Evolutionary conservation across 495 filamentous ascomycete species (phyloP).

Genomic region (Penicillium steckii): DNA sequence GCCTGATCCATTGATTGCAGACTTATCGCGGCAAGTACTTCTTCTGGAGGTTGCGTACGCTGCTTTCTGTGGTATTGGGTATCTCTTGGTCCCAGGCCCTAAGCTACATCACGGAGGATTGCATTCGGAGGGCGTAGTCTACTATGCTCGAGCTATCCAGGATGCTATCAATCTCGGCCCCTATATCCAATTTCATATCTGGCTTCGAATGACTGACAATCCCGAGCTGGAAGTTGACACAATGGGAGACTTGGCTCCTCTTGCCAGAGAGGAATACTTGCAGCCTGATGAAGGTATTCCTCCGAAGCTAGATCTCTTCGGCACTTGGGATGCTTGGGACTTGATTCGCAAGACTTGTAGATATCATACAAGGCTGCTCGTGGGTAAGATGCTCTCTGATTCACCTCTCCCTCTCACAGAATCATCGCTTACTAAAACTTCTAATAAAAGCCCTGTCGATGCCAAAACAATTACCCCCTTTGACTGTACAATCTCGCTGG

Average conservation of each 20-base stretch:
- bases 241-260: slow-evolving; percentile 56
- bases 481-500: slow-evolving; percentile 81
- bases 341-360: slow-evolving; percentile 80
- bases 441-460: slow-evolving; percentile 64
- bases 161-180: slow-evolving; percentile 70
- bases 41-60: slow-evolving; percentile 91
- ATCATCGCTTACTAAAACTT: background rate
- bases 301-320: slow-evolving; percentile 61
- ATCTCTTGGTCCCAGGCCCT: slow-evolving; percentile 78
- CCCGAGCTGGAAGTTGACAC: slow-evolving; percentile 53
- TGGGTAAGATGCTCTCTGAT: slow-evolving; percentile 64
- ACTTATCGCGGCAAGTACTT: slow-evolving; percentile 83
- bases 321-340: slow-evolving; percentile 93
- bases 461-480: slow-evolving; percentile 73
- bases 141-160: slow-evolving; percentile 83
- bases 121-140: slow-evolving; percentile 50
- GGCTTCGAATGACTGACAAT: slow-evolving; percentile 72
- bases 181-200: slow-evolving; percentile 77
- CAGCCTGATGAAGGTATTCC: slow-evolving; percentile 27
- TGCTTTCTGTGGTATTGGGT: slow-evolving; percentile 85
- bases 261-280: slow-evolving; percentile 55
- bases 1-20: slow-evolving; percentile 73
- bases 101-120: slow-evolving; percentile 47
- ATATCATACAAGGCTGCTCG: slow-evolving; percentile 75
- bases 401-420: background rate